Percentiles rank a stretch among this genome's conserved stretches.
Conservation (phyloP, 1,284 basidiomycete genomes). For the Coniophora puteana region DNA sequence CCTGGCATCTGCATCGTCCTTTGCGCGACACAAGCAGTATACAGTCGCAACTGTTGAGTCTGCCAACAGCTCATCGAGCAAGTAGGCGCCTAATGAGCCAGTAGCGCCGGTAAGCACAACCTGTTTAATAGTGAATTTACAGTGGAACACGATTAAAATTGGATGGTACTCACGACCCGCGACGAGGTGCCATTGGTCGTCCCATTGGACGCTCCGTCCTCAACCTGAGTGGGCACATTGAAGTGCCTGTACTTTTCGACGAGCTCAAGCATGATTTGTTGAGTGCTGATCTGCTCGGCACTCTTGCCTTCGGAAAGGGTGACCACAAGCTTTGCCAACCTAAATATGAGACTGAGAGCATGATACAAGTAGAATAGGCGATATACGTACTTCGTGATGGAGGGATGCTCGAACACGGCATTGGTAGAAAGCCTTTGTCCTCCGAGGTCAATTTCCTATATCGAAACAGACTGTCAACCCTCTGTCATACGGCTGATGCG, state of each 20-base stretch:
- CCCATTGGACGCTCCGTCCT: not conserved
- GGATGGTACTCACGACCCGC: slow-evolving; percentile 17
- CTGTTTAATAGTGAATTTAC: slow-evolving; percentile 11
- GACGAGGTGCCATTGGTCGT: slow-evolving; percentile 8
- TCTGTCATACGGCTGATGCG: too few species aligned
- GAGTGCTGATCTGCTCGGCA: slow-evolving; percentile 5
- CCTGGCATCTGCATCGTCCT: slow-evolving; percentile 32
- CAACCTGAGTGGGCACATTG: not conserved
- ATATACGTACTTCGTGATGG: slow-evolving; percentile 19
- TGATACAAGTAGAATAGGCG: too few species aligned
- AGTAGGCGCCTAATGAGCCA: slow-evolving; percentile 58
- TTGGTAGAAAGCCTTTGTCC: slow-evolving; percentile 20
- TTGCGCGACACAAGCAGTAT: slow-evolving; percentile 51
- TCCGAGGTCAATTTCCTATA: slow-evolving; percentile 20
- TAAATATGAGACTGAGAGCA: slow-evolving; percentile 10
- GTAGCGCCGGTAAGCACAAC: slow-evolving; percentile 56
- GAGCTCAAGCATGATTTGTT: slow-evolving; percentile 19
- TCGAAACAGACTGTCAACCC: too few species aligned
- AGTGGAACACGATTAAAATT: not conserved
- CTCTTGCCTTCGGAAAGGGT: slow-evolving; percentile 14
- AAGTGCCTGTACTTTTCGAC: slow-evolving; percentile 24
- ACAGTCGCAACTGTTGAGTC: slow-evolving; percentile 35
- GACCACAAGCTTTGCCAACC: slow-evolving; percentile 18
- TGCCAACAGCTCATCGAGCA: slow-evolving; percentile 44
- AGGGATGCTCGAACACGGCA: slow-evolving; percentile 23